Conservation (phyloP, 352 stramenopile species). For the Pythium rishiriense region DNA sequence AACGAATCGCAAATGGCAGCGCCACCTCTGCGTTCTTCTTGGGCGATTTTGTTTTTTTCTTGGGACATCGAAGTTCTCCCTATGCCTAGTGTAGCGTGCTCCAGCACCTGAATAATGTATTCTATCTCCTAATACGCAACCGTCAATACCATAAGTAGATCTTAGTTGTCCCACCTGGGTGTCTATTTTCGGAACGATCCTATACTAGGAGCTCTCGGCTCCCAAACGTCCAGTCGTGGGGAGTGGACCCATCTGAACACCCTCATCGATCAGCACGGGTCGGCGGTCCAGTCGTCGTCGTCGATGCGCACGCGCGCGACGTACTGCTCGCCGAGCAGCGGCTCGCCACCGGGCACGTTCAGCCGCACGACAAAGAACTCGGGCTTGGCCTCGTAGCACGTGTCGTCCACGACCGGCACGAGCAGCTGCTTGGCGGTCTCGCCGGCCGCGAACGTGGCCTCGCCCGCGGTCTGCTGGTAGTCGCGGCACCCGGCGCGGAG, state of each 20-base stretch:
- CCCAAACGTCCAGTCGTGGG: constrained; percentile 38
- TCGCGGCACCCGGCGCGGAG: constrained; percentile 64
- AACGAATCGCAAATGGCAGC: not conserved
- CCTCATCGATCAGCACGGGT: constrained; percentile 41
- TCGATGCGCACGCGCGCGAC: constrained; percentile 90
- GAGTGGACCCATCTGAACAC: not conserved
- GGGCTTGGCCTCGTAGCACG: constrained; percentile 84
- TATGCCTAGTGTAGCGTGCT: not conserved
- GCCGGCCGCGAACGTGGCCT: constrained; percentile 89
- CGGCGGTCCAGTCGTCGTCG: constrained; percentile 87
- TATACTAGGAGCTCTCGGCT: not conserved
- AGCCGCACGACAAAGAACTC: constrained; percentile 93
- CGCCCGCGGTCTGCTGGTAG: constrained; percentile 77
- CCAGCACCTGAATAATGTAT: too few species aligned
- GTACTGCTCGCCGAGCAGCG: constrained; percentile 90
- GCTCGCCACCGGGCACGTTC: constrained; percentile 88
- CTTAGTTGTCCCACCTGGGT: too few species aligned
- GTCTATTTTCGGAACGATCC: constrained; percentile 1
- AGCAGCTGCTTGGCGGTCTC: constrained; percentile 87
- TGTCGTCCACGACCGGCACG: constrained; percentile 94
- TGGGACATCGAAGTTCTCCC: constrained; percentile 24
- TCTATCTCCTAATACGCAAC: too few species aligned
- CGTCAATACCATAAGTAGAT: too few species aligned
- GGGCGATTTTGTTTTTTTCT: not conserved
- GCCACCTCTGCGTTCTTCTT: not conserved